Base-by-base conservation (phyloP, 129 eudicot genomes). In the Arctium lappa region DNA sequence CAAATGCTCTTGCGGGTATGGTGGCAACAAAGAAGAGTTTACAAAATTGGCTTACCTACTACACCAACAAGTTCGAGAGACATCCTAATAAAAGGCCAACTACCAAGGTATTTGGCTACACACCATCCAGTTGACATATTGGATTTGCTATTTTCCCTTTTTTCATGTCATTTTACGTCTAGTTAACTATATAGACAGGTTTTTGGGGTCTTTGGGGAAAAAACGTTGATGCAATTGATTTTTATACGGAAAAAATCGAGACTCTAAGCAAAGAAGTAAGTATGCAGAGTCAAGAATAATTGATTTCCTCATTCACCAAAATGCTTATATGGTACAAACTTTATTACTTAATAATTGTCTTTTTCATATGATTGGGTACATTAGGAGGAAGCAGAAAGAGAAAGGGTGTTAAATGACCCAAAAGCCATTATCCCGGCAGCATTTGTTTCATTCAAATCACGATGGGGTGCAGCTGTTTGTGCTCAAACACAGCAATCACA, bases 381-480 rank as follows among this genome's bases (percentile, higher is more conserved):
- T 72, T 79, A 95, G 99, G 98, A 91, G 85, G 88, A 79, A 71
- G 87, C 87, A 8, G 99, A 95, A 86, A 90, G 98, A 69, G 95
- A 93, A 81, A 91, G 79, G 86, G 91, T 95, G 69, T 81, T 87
- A 42, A 93, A 88, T 80, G 99, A 95, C 80, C 92, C 99, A 46
- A 85, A 73, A 50, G 90, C 95, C 75, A 89, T 93, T 74, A 75
- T 95, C 9, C 97, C 99, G 31, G 94, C 97, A 56, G 98, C 99
- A 74, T 95, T 95, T 89, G 99, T 95, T 74, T 95, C 99, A 15
- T 95, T 95, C 22, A 93, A 78, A 82, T 89, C 97, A 31, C 86
- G 99, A 32, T 95, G 99, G 99, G 99, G 99, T 74, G 98, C 99
- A 72, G 99, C 99, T 83, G 97, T 95, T 65, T 95, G 99, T 88